Conservation (phyloP, 495 filamentous ascomycete species). For the Aspergillus avenaceus region DNA sequence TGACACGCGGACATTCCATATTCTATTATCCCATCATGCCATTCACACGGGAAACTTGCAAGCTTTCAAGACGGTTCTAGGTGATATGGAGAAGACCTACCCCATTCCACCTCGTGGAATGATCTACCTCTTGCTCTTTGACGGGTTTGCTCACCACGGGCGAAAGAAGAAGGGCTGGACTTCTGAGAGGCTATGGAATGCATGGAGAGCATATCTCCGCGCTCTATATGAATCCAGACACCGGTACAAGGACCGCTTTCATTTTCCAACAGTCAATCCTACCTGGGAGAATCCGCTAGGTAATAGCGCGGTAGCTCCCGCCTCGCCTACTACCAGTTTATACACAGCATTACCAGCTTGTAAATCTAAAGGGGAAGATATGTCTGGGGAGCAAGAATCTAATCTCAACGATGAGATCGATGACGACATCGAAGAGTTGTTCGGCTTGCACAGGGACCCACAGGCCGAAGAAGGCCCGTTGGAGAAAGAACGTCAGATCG, state of each 20-base stretch:
- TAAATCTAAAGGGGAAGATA: neutral
- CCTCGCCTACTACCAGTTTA: constrained; percentile 11
- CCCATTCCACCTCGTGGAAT: constrained; percentile 36
- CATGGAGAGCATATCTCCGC: constrained; percentile 43
- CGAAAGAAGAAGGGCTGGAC: constrained; percentile 64
- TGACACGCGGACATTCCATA: constrained; percentile 44
- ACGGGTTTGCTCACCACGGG: constrained; percentile 71
- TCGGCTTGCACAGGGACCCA: constrained; percentile 3
- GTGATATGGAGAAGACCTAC: constrained; percentile 39
- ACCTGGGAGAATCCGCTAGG: constrained; percentile 38
- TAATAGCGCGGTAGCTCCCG: neutral
- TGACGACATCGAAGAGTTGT: constrained; percentile 21
- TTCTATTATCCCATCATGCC: constrained; percentile 36
- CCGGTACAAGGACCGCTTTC: constrained; percentile 33
- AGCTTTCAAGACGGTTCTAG: constrained; percentile 31
- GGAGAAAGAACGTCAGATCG: constrained; percentile 24
- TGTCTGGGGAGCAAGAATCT: neutral
- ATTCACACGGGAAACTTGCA: constrained; percentile 32
- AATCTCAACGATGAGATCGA: constrained; percentile 9
- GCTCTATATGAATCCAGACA: constrained; percentile 52
- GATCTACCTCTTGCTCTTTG: constrained; percentile 55
- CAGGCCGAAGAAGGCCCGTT: constrained; percentile 8
- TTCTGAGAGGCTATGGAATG: constrained; percentile 45
- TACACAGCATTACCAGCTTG: constrained; percentile 29
- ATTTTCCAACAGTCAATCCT: constrained; percentile 13